Percentiles rank a stretch among this genome's conserved stretches.
Conservation (phyloP, 345 rosid genomes). For the Camelina hispida region DNA sequence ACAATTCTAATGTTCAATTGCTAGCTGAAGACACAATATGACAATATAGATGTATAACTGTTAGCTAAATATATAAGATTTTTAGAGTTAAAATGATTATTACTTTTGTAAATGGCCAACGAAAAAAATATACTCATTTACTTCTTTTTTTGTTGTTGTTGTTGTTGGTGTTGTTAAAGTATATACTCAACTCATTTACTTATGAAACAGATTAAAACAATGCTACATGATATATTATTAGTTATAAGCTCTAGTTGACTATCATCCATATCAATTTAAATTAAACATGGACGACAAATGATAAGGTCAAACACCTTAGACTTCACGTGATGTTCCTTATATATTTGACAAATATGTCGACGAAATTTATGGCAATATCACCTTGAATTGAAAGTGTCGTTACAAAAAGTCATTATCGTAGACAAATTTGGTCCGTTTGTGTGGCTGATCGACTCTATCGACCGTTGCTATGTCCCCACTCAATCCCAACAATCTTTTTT, state of each 20-base stretch:
- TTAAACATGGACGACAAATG: slow-evolving; percentile 34
- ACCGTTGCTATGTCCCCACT: slow-evolving; percentile 44
- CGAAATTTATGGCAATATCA: slow-evolving; percentile 36
- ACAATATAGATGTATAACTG: not conserved
- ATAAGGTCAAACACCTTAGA: slow-evolving; percentile 39
- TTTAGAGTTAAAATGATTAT: too few species aligned
- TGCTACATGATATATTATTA: not conserved
- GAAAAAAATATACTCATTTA: not conserved
- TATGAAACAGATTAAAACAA: not conserved
- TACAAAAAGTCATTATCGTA: slow-evolving; percentile 35
- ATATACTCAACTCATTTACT: not conserved
- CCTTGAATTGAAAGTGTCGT: slow-evolving; percentile 31
- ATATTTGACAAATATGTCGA: slow-evolving; percentile 43
- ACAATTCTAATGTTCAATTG: not conserved
- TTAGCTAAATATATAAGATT: not conserved
- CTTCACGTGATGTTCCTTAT: slow-evolving; percentile 41
- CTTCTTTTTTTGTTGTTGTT: too few species aligned
- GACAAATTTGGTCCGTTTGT: slow-evolving; percentile 32
- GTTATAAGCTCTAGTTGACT: slow-evolving; percentile 14
- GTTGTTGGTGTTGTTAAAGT: too few species aligned
- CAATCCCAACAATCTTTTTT: slow-evolving; percentile 25
- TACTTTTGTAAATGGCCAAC: not conserved
- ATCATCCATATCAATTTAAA: slow-evolving; percentile 24
- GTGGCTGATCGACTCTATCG: slow-evolving; percentile 29
- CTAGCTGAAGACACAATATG: not conserved